Evolutionary conservation across 257 asterid genomes (phyloP), one percentile per base, ranked within the genome.

Genomic region (Jasminum sambac): DNA sequence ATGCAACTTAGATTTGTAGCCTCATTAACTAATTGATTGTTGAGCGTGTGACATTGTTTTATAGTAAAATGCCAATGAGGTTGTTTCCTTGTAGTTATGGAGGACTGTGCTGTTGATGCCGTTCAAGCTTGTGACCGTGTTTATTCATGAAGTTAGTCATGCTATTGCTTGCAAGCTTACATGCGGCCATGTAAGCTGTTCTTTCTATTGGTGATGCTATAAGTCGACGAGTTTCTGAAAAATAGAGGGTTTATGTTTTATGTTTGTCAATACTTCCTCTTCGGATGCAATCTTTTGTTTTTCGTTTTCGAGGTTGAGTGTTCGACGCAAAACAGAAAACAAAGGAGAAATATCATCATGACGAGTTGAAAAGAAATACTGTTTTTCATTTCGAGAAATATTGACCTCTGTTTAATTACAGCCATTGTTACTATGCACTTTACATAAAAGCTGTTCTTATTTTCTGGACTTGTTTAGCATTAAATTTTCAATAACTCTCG

Each of bases 111-210:
- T 93, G 66, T 82, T 93, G 66, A 90, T 97, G 44, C 98, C 98
- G 23, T 93, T 93, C 75, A 93, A 93, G 96, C 98, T 93, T 81
- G 83, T 93, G 67, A 93, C 98, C 25, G 97, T 93, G 13, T 93
- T 93, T 89, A 95, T 93, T 83, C 98, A 90, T 65, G 98, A 93
- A 84, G 94, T 95, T 52, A 93, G 98, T 79, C 98, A 93, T 58
- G 98, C 98, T 36, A 86, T 93, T 72, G 98, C 97, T 50, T 89
- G 97, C 80, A 87, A 88, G 84, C 96, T 93, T 76, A 93, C 98
- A n/a, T 93, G 98, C 73, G 98, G 97, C 40, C 85, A 89, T 89
- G 98, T 93, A 86, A 46, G 60, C 62, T 24, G 66, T 66, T 72
- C 26, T 70, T 67, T 75, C 69, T 69, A 7, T 23, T 8, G 36